Percentiles rank a stretch among this genome's conserved stretches.
phyloP scores from a whole-genome alignment of 176 grass and related monocot species.

The Cocos nucifera region DNA sequence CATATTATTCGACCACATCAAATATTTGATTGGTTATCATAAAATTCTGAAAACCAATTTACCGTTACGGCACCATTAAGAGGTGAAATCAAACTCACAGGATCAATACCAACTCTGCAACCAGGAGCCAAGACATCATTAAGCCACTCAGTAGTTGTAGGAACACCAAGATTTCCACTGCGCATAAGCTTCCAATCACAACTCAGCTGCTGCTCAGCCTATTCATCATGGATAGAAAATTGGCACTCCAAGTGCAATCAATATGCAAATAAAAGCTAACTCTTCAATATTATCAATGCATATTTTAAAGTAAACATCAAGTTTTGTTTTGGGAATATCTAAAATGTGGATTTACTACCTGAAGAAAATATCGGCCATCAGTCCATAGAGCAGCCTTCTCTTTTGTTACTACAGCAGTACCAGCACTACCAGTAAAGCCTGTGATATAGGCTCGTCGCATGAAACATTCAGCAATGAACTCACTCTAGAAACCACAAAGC shows the following conservation, averaged over 20 bases:
- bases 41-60: too few species aligned
- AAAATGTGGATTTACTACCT: constrained; percentile 31
- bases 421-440: constrained; percentile 92
- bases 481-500: constrained; percentile 41
- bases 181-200: constrained; percentile 76
- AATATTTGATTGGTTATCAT: too few species aligned
- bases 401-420: constrained; percentile 92
- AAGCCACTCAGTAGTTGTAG: constrained; percentile 78
- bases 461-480: constrained; percentile 92
- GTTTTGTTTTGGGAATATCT: neutral
- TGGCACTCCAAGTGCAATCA: too few species aligned
- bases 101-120: constrained; percentile 84
- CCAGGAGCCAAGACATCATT: constrained; percentile 78
- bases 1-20: too few species aligned
- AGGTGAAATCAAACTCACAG: constrained; percentile 51
- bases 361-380: constrained; percentile 93
- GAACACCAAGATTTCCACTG: constrained; percentile 75
- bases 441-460: constrained; percentile 68
- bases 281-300: too few species aligned
- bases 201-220: constrained; percentile 82
- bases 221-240: constrained; percentile 16
- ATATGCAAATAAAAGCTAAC: too few species aligned
- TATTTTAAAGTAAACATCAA: too few species aligned
- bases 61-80: too few species aligned
- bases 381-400: constrained; percentile 88